A percentile compares a stretch with the other conserved stretches of the same genome.
phyloP scores from a whole-genome alignment of 306 rosid genomes.

The Rosa chinensis region DNA sequence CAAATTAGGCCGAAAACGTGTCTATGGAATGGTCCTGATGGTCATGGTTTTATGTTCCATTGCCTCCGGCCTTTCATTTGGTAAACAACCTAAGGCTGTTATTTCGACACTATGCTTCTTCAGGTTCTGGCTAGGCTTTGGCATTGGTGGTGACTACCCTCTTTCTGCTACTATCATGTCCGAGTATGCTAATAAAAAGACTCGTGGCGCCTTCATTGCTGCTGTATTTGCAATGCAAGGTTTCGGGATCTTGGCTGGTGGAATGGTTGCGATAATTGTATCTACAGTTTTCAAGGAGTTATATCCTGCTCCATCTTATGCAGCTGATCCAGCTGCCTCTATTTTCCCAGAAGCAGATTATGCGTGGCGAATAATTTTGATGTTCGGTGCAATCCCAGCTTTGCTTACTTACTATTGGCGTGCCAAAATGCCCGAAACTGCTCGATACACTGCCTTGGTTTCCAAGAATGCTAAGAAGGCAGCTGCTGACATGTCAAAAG shows the following conservation, averaged over 20 bases:
- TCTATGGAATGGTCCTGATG: constrained; percentile 89
- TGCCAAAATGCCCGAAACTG: constrained; percentile 89
- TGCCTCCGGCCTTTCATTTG: constrained; percentile 77
- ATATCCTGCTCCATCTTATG: constrained; percentile 53
- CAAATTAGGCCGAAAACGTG: constrained; percentile 79
- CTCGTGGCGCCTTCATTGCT: constrained; percentile 86
- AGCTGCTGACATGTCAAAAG: constrained; percentile 79
- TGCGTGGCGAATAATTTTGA: constrained; percentile 77
- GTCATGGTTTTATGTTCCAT: constrained; percentile 75
- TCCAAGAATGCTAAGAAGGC: constrained; percentile 75
- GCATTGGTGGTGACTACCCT: constrained; percentile 94
- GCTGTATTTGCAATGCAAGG: constrained; percentile 98
- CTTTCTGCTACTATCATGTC: constrained; percentile 96
- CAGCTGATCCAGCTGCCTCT: constrained; percentile 44
- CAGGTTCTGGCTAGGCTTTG: constrained; percentile 91
- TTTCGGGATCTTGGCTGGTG: constrained; percentile 80
- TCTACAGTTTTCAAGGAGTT: constrained; percentile 48
- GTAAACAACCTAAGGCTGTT: constrained; percentile 51
- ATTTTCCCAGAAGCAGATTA: constrained; percentile 67
- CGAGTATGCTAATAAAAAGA: constrained; percentile 83
- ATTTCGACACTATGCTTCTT: constrained; percentile 75
- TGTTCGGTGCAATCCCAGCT: constrained; percentile 89
- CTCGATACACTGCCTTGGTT: constrained; percentile 87
- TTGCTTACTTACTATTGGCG: constrained; percentile 74
- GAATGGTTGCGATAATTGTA: constrained; percentile 65